These are phyloP conservation scores for Metschnikowia gelsemii DNA, from an alignment of 805 yeast species.

Conservation along the genomic window DNA sequence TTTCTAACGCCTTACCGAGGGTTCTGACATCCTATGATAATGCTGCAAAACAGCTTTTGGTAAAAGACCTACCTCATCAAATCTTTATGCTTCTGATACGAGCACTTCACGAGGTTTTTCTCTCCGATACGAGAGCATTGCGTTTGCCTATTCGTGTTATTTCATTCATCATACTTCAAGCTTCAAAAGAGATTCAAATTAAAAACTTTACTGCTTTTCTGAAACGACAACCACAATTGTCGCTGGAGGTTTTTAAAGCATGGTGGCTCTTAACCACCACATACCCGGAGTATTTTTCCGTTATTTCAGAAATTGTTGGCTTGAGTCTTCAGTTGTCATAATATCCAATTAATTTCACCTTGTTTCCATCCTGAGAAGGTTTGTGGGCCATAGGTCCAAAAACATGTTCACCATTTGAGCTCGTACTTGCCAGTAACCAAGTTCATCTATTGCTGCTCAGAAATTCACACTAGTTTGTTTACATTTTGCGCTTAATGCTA, in stretches of 20 bases:
- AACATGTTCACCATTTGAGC: no score
- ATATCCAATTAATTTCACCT: no score
- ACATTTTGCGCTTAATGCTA: no score
- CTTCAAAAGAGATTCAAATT: neutral
- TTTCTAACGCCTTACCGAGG: neutral
- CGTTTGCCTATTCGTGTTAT: neutral
- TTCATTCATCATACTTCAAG: neutral
- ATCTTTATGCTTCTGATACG: neutral
- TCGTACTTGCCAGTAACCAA: no score
- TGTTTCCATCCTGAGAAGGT: no score
- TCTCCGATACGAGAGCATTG: neutral
- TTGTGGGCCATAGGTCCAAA: no score
- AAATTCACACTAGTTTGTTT: no score
- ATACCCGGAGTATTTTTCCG: neutral
- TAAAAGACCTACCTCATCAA: neutral
- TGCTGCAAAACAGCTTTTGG: neutral
- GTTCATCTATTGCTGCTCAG: no score
- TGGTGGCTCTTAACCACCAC: slow-evolving; percentile 1
- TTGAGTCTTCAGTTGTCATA: no score
- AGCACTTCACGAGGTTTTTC: neutral
- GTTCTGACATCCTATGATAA: neutral
- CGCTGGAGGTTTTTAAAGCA: neutral
- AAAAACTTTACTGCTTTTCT: neutral
- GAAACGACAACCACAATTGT: neutral
- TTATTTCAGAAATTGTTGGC: neutral